Evolutionary conservation across 2,329 filamentous ascomycete species (phyloP).

Genomic region (Aureobasidium leucospermi): DNA sequence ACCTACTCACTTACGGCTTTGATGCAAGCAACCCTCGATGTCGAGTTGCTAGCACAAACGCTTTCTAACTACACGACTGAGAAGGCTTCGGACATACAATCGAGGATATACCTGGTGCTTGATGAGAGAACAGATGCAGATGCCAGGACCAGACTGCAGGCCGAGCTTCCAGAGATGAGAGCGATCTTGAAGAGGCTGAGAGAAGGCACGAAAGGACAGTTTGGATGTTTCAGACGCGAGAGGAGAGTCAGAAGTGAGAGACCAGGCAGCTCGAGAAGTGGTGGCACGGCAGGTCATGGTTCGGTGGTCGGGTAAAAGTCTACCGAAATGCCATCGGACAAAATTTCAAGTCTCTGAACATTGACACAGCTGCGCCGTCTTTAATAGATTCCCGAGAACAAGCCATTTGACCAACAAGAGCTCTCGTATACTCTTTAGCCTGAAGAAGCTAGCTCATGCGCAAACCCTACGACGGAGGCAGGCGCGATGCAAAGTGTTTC

Average conservation of each 20-base stretch:
- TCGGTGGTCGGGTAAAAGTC: neutral
- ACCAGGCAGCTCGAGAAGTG: slow-evolving; percentile 6
- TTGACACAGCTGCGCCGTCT: too few relatives aligned
- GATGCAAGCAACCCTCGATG: slow-evolving; percentile 95
- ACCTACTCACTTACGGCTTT: slow-evolving; percentile 69
- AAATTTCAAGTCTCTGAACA: too few relatives aligned
- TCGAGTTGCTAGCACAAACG: slow-evolving; percentile 94
- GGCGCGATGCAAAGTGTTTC: too few relatives aligned
- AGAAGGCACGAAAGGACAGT: slow-evolving; percentile 76
- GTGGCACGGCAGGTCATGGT: neutral
- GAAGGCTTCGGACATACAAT: slow-evolving; percentile 70
- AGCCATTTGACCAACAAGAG: too few relatives aligned
- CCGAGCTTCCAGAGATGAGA: slow-evolving; percentile 83
- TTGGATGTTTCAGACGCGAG: slow-evolving; percentile 37
- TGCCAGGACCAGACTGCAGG: slow-evolving; percentile 70
- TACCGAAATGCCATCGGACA: too few relatives aligned
- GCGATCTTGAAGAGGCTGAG: slow-evolving; percentile 75
- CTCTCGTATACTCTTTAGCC: too few relatives aligned
- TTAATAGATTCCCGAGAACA: too few relatives aligned
- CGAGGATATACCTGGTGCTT: slow-evolving; percentile 84
- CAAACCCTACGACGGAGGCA: too few relatives aligned
- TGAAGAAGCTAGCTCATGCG: too few relatives aligned
- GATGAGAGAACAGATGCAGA: slow-evolving; percentile 85
- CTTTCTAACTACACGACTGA: slow-evolving; percentile 84
- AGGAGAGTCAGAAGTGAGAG: slow-evolving; percentile 15